Percentiles rank a stretch among this genome's conserved stretches.
phyloP scores from a whole-genome alignment of 2,329 filamentous ascomycete genomes.

The Aspergillus vadensis region DNA sequence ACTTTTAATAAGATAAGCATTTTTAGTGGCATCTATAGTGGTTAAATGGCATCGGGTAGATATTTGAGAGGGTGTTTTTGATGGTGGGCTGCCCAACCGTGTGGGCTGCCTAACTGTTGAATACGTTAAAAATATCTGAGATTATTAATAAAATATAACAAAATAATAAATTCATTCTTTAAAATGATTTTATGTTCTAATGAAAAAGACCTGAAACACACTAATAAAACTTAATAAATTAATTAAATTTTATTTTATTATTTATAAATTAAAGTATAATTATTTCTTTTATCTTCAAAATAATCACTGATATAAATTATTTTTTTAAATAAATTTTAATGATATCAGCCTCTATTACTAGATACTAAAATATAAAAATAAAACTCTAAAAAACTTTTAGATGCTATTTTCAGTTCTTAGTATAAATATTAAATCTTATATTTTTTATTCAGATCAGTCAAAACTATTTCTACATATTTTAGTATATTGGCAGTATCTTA shows the following conservation, averaged over 20 bases:
- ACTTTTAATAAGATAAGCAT: not conserved
- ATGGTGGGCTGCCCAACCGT: not conserved
- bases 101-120: not conserved
- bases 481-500: not conserved
- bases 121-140: not conserved
- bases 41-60: not conserved
- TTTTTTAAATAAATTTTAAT: not conserved
- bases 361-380: not conserved
- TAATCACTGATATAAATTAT: slow-evolving; percentile 1
- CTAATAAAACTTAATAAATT: not conserved
- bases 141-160: no score
- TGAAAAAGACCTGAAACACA: no score
- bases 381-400: not conserved
- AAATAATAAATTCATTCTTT: no score
- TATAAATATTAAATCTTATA: not conserved
- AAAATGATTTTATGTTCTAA: no score
- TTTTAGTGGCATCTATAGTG: not conserved
- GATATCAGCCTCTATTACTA: not conserved
- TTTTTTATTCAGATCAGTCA: not conserved
- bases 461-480: not conserved
- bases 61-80: not conserved
- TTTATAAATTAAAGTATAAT: not conserved
- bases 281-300: not conserved
- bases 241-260: not conserved
- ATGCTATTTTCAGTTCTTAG: slow-evolving; percentile 1